phyloP scores from a whole-genome alignment of 2,329 filamentous ascomycete species.

The Colletotrichum incanum region DNA sequence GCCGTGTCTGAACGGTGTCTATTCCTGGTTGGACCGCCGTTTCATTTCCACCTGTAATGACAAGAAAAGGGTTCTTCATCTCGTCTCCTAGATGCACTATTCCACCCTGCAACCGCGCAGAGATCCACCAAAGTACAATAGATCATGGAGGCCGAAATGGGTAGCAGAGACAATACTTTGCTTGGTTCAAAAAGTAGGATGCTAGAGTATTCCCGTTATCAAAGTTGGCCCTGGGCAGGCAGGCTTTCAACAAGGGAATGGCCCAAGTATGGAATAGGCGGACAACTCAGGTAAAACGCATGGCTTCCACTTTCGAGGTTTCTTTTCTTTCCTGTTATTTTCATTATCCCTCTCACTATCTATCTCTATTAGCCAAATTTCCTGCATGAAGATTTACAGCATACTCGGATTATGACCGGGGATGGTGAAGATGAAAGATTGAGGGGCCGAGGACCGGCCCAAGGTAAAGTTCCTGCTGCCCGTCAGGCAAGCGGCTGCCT shows the following conservation, averaged over 20 bases:
- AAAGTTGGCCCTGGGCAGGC: background rate
- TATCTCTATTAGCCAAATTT: background rate
- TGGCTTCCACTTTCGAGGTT: background rate
- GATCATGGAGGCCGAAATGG: background rate
- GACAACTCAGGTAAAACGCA: background rate
- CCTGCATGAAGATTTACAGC: background rate
- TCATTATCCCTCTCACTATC: background rate
- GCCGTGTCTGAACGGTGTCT: no score
- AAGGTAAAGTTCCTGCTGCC: background rate
- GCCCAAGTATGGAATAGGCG: background rate
- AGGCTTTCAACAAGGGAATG: background rate
- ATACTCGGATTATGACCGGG: background rate
- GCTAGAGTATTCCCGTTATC: background rate
- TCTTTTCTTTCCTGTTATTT: background rate
- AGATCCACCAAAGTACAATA: background rate
- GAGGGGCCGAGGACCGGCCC: background rate
- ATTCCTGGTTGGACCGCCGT: no score
- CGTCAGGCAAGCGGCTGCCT: constrained; percentile 23
- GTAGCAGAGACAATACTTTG: background rate
- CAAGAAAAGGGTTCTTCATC: no score
- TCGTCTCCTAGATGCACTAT: no score
- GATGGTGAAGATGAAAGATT: background rate
- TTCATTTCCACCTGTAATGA: no score
- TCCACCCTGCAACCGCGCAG: background rate
- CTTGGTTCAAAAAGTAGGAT: background rate